Conservation (phyloP, 768 basidiomycete genomes). For the Amanita exitialis region DNA sequence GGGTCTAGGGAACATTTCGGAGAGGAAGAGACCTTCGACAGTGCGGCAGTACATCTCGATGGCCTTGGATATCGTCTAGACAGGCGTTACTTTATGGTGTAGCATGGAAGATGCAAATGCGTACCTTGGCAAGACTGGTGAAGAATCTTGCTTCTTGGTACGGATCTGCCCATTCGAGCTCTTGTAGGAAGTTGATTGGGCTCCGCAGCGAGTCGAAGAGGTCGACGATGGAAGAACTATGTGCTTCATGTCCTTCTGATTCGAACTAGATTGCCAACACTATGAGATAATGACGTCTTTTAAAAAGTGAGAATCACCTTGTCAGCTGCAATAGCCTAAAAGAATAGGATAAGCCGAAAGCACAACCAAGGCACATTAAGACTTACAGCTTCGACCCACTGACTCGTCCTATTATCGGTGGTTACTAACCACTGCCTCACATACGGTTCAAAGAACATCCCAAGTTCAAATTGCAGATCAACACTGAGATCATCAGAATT, state of each 20-base stretch:
- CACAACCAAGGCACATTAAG: neutral
- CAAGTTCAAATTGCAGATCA: slow-evolving; percentile 55
- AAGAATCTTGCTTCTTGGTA: slow-evolving; percentile 86
- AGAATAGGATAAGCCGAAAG: slow-evolving; percentile 1
- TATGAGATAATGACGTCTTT: neutral
- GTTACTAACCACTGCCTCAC: slow-evolving; percentile 84
- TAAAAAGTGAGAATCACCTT: slow-evolving; percentile 36
- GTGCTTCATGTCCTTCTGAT: slow-evolving; percentile 68
- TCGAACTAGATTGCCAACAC: slow-evolving; percentile 43
- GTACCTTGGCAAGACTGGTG: slow-evolving; percentile 79
- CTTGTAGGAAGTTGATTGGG: slow-evolving; percentile 80
- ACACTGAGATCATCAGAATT: slow-evolving; percentile 25
- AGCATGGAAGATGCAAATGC: neutral
- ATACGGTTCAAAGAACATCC: slow-evolving; percentile 78
- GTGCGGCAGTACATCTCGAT: slow-evolving; percentile 86
- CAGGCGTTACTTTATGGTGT: neutral
- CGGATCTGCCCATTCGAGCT: slow-evolving; percentile 86
- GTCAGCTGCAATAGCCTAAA: slow-evolving; percentile 73
- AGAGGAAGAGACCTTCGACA: slow-evolving; percentile 83
- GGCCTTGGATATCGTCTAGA: slow-evolving; percentile 81
- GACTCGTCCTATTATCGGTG: slow-evolving; percentile 80
- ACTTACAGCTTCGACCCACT: slow-evolving; percentile 90
- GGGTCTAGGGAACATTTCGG: slow-evolving; percentile 90
- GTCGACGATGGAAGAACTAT: slow-evolving; percentile 96
- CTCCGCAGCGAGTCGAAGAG: slow-evolving; percentile 90